Evolutionary conservation across 768 basidiomycete species (phyloP), one percentile per base, ranked within the genome.

Genomic region (Boletus patriciae): DNA sequence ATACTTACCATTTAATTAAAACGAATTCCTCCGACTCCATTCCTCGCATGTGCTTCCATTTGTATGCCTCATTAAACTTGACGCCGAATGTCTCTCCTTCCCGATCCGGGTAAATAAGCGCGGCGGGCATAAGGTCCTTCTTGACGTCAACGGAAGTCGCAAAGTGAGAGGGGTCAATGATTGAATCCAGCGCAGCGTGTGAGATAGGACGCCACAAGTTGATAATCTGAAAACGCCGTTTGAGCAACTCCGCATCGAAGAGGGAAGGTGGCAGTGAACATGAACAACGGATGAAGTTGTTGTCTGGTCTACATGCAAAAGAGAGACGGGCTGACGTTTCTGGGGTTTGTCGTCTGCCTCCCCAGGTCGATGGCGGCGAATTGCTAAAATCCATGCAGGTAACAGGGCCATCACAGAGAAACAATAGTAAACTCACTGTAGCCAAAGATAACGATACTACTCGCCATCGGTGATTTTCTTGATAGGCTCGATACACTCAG

Each of bases 181-280:
- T n/a, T n/a, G n/a, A n/a, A n/a, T 82, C 82, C n/a, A 66, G 62
- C 3, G 79, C 80, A 2, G 73, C 60, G 56, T 78, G 68, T 18
- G 70, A 62, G 62, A 83, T 80, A 1, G 81, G 81, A 21, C 81
- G 75, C 82, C 82, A 83, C 54, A 83, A 66, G 65, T 82, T 82
- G 58, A 83, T 74, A 58, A 83, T 78, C 60, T 81, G 80, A 67
- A 79, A 82, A 56, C 80, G 78, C 23, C 71, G 66, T 57, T 74
- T 65, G 36, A 80, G 72, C 47, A 80, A 62, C 42, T 34, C 66
- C 0, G 71, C 78, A 40, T 81, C 78, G 45, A 63, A 68, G 3
- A 68, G 52, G 0, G 79, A 25, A 25, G 25, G 25, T 25, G 25
- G 36, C 73, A 73, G 36, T 72, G 68, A 15, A 82, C 80, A 5